phyloP scores from a whole-genome alignment of 169 alveolate genomes.

The Plasmodium yoelii region DNA sequence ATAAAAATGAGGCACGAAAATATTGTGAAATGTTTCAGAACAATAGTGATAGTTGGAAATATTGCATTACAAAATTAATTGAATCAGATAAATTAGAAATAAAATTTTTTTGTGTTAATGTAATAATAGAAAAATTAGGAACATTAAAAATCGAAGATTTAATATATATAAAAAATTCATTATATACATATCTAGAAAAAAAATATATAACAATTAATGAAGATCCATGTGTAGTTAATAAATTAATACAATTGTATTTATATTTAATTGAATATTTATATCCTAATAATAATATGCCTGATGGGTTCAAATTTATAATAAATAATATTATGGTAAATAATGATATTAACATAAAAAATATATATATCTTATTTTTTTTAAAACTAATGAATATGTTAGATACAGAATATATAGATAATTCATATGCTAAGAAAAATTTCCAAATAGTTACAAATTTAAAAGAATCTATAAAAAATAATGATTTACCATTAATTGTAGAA shows the following conservation, averaged over 20 bases:
- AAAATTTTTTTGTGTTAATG: conserved; percentile 67
- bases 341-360: conserved; percentile 35
- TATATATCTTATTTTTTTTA: conserved; percentile 42
- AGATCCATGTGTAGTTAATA: conserved; percentile 69
- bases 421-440: conserved; percentile 35
- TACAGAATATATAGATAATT: conserved; percentile 63
- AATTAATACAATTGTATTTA: conserved; percentile 41
- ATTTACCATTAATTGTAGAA: conserved; percentile 48
- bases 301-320: conserved; percentile 47
- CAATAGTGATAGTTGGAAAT: conserved; percentile 63
- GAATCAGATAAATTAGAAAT: conserved; percentile 43
- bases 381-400: conserved; percentile 69
- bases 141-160: conserved; percentile 45
- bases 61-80: conserved; percentile 38
- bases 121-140: conserved; percentile 30
- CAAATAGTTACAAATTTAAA: conserved; percentile 45
- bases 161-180: conserved; percentile 25
- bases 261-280: conserved; percentile 43
- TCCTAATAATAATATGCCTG: conserved; percentile 47
- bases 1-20: conserved; percentile 63
- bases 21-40: conserved; percentile 58
- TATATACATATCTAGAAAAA: conserved; percentile 44
- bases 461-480: conserved; percentile 69
- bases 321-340: conserved; percentile 40
- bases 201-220: conserved; percentile 59